These are phyloP conservation scores for Henckelia pumila DNA, from an alignment of 257 asterid species.

Conservation along the genomic window DNA sequence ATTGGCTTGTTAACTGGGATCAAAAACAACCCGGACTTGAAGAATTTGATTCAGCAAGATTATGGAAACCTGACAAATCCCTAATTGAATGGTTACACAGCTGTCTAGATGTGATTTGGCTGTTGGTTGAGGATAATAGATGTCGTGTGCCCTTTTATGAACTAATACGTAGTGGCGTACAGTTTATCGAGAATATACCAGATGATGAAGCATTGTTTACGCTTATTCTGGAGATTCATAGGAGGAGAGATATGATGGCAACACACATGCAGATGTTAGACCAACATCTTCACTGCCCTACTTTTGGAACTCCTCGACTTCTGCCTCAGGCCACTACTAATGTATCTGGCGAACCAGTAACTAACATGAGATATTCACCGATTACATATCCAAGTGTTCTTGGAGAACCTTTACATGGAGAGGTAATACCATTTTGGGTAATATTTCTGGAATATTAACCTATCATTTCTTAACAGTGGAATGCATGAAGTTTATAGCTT, in stretches of 20 bases:
- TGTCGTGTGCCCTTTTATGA: constrained; percentile 95
- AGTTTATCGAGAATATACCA: constrained; percentile 87
- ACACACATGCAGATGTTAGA: constrained; percentile 98
- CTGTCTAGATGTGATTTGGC: constrained; percentile 92
- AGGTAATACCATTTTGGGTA: constrained; percentile 49
- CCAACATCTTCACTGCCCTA: constrained; percentile 96
- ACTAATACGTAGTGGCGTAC: constrained; percentile 85
- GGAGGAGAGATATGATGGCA: constrained; percentile 96
- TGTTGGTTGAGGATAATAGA: constrained; percentile 74
- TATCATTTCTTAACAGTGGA: constrained; percentile 12
- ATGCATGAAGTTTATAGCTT: constrained; percentile 6
- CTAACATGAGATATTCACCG: constrained; percentile 83
- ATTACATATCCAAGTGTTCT: constrained; percentile 97
- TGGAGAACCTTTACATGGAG: constrained; percentile 99
- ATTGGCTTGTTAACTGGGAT: constrained; percentile 93
- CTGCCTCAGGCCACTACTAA: constrained; percentile 75
- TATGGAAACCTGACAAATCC: constrained; percentile 77
- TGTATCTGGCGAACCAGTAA: constrained; percentile 72
- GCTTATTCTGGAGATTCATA: constrained; percentile 84
- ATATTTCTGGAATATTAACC: constrained; percentile 11
- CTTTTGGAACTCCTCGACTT: constrained; percentile 95
- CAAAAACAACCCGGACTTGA: constrained; percentile 63
- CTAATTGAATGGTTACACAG: constrained; percentile 90
- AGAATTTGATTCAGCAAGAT: constrained; percentile 63
- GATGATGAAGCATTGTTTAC: constrained; percentile 98